These are phyloP conservation scores for Penium margaritaceum DNA, from an alignment of 139 green algal species.

Conservation along the genomic window DNA sequence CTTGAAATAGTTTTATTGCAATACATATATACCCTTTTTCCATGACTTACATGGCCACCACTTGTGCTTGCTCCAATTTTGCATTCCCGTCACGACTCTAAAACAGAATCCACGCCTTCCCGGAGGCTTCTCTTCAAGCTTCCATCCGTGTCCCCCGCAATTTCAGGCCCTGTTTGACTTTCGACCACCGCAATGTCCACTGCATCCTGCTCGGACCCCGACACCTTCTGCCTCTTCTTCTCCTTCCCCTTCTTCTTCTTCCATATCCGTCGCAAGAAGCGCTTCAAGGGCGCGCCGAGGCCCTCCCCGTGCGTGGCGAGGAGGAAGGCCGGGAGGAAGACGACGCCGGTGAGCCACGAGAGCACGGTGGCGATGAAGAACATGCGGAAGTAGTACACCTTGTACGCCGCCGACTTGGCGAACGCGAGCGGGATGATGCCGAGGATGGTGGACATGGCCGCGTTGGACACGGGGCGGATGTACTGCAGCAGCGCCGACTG, in stretches of 20 bases:
- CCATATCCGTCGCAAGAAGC: not conserved
- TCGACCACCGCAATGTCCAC: too few relatives aligned
- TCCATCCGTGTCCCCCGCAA: too few relatives aligned
- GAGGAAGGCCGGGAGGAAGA: not conserved
- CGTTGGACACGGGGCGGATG: not conserved
- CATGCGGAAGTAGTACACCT: constrained; percentile 4
- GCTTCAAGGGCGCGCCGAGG: not conserved
- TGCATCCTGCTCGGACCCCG: too few relatives aligned
- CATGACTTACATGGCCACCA: too few relatives aligned
- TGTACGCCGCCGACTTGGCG: not conserved
- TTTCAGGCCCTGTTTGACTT: too few relatives aligned
- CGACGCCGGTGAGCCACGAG: not conserved
- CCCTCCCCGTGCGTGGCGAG: not conserved
- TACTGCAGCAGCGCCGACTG: not conserved
- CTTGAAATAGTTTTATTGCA: too few relatives aligned
- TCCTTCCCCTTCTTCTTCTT: constrained; percentile 5
- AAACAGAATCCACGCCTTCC: too few relatives aligned
- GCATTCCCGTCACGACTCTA: too few relatives aligned
- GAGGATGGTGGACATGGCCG: not conserved
- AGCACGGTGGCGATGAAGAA: not conserved
- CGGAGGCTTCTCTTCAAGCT: too few relatives aligned
- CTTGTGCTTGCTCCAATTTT: too few relatives aligned
- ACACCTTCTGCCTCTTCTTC: too few relatives aligned
- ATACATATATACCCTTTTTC: too few relatives aligned
- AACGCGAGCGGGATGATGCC: not conserved